These are phyloP conservation scores for Sclerotinia glacialis DNA, from an alignment of 2,329 filamentous ascomycete genomes.

Conservation along the genomic window DNA sequence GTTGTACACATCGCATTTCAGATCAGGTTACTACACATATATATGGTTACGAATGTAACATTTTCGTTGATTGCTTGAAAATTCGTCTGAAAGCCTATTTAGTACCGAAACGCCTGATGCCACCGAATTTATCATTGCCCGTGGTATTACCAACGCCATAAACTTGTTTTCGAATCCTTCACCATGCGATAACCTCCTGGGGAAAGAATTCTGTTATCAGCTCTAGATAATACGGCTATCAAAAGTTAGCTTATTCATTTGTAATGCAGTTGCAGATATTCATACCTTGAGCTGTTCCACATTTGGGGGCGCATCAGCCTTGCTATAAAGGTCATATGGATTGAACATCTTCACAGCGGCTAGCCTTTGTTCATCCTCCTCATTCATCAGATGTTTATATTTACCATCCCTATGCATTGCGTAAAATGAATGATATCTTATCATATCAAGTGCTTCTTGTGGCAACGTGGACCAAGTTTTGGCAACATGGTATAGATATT, in stretches of 20 bases:
- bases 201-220: slow-evolving; percentile 75
- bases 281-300: slow-evolving; percentile 71
- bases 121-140: neutral
- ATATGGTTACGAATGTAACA: neutral
- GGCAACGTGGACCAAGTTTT: slow-evolving; percentile 79
- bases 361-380: slow-evolving; percentile 76
- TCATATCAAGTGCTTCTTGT: slow-evolving; percentile 83
- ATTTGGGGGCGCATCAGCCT: slow-evolving; percentile 77
- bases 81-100: neutral
- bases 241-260: slow-evolving; percentile 20
- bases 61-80: neutral
- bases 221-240: slow-evolving; percentile 68
- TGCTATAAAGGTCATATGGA: slow-evolving; percentile 88
- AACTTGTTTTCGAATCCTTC: slow-evolving; percentile 25
- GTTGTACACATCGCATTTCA: neutral
- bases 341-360: slow-evolving; percentile 83
- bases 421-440: slow-evolving; percentile 89
- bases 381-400: slow-evolving; percentile 79
- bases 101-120: neutral
- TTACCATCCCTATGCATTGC: slow-evolving; percentile 83
- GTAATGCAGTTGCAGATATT: slow-evolving; percentile 15
- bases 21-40: neutral
- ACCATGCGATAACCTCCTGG: slow-evolving; percentile 66
- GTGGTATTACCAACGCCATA: neutral
- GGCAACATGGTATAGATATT: slow-evolving; percentile 83